Conservation (phyloP, 805 yeast species). For the Yarrowia sp. region DNA sequence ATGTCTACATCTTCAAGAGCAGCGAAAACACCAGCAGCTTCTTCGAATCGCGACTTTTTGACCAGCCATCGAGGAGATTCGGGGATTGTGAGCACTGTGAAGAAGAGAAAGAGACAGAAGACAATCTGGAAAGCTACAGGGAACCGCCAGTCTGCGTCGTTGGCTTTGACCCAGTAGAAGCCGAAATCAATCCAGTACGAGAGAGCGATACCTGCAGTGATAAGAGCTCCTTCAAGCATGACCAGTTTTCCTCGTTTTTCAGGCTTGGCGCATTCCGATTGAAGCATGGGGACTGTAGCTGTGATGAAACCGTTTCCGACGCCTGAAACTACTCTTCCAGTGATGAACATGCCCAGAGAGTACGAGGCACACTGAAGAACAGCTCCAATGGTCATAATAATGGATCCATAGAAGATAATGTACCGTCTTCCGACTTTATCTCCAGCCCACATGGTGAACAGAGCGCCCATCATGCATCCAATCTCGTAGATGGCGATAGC, state of each 20-base stretch:
- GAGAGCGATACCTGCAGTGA: constrained; percentile 13
- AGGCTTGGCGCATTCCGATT: constrained; percentile 19
- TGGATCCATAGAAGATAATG: constrained; percentile 9
- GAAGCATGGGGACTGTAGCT: constrained; percentile 20
- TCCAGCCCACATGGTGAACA: constrained; percentile 52
- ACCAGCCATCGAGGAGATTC: constrained; percentile 19
- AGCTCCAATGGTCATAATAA: constrained; percentile 20
- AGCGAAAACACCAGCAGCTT: constrained; percentile 17
- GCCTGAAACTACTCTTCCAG: constrained; percentile 1
- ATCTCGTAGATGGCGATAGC: constrained; percentile 55
- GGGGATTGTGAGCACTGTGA: constrained; percentile 10
- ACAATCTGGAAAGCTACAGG: constrained; percentile 15
- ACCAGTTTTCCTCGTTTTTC: constrained; percentile 23
- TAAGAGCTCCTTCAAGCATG: constrained; percentile 24
- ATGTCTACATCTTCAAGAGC: constrained; percentile 16
- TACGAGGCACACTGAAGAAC: constrained; percentile 17
- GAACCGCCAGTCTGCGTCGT: constrained; percentile 15
- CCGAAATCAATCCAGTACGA: constrained; percentile 18
- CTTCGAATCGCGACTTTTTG: constrained; percentile 8
- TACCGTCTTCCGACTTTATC: constrained; percentile 59
- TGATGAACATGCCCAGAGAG: constrained; percentile 23
- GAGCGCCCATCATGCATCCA: constrained; percentile 56
- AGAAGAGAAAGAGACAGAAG: constrained; percentile 20
- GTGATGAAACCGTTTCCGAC: constrained; percentile 16
- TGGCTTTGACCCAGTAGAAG: constrained; percentile 19